Conservation (phyloP, 176 grass and related monocot genomes). For the Hyparrhenia diplandra region DNA sequence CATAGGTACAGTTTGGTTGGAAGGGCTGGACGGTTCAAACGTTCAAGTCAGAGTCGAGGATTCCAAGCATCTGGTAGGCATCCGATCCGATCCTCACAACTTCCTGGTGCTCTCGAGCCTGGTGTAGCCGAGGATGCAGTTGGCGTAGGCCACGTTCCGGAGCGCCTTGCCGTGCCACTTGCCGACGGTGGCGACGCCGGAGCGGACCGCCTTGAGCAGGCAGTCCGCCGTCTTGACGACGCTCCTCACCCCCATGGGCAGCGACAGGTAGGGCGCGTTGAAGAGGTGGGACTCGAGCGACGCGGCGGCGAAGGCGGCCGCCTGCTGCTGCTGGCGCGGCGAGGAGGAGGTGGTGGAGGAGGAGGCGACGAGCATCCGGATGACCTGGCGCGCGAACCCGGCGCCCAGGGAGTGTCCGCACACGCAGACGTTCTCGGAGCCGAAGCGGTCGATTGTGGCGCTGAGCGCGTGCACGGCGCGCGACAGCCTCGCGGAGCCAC, state of each 20-base stretch:
- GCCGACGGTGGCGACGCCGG: constrained; percentile 50
- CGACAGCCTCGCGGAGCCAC: constrained; percentile 58
- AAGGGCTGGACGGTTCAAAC: background rate
- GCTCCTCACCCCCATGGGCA: constrained; percentile 60
- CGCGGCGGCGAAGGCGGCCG: constrained; percentile 5
- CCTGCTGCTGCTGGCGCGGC: background rate
- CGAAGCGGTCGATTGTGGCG: constrained; percentile 46
- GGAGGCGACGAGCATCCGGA: constrained; percentile 40
- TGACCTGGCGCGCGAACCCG: constrained; percentile 71
- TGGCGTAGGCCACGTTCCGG: constrained; percentile 53
- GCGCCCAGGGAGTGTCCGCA: constrained; percentile 85
- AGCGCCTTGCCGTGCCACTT: constrained; percentile 55
- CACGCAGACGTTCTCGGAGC: constrained; percentile 66
- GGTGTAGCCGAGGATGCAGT: constrained; percentile 57
- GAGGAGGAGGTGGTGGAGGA: background rate
- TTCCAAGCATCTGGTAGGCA: too few species aligned
- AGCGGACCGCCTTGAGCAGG: constrained; percentile 46
- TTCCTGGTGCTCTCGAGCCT: constrained; percentile 47
- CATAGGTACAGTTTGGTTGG: background rate
- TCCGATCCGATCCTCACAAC: constrained; percentile 19
- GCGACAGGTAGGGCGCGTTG: constrained; percentile 88
- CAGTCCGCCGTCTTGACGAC: constrained; percentile 61
- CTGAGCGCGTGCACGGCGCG: constrained; percentile 54
- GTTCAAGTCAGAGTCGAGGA: background rate
- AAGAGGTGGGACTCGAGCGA: constrained; percentile 80